Conservation (phyloP, 2,329 filamentous ascomycete genomes). For the Geoglossum cookeanum region DNA sequence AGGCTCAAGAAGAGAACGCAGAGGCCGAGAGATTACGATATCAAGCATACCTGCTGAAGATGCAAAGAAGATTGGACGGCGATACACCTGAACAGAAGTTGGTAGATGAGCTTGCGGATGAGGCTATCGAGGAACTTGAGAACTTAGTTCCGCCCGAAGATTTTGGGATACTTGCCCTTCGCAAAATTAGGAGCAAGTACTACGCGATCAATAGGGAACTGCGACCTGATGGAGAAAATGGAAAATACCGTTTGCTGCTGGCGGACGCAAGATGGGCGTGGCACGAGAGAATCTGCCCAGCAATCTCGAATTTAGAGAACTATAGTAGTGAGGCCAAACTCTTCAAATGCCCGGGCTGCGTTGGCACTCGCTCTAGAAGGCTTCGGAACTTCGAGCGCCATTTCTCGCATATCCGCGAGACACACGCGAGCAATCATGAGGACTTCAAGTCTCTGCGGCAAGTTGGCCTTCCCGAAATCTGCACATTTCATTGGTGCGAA, state of each 20-base stretch:
- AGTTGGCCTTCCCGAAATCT: slow-evolving; percentile 2
- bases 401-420: slow-evolving; percentile 15
- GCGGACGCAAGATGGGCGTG: slow-evolving; percentile 17
- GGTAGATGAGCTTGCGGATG: slow-evolving; percentile 11
- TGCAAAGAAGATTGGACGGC: neutral
- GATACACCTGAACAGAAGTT: slow-evolving; percentile 12
- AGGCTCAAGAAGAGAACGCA: slow-evolving; percentile 8
- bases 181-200: slow-evolving; percentile 13
- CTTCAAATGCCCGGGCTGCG: slow-evolving; percentile 17
- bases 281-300: slow-evolving; percentile 12
- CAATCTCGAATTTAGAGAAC: slow-evolving; percentile 1
- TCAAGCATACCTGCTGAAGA: neutral
- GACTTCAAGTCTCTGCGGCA: slow-evolving; percentile 13
- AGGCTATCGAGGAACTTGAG: slow-evolving; percentile 8
- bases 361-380: slow-evolving; percentile 11
- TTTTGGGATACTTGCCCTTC: slow-evolving; percentile 14
- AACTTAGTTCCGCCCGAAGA: slow-evolving; percentile 8
- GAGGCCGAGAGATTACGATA: slow-evolving; percentile 9
- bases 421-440: slow-evolving; percentile 11
- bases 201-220: neutral
- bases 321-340: slow-evolving; percentile 7
- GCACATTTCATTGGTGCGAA: slow-evolving; percentile 14
- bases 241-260: slow-evolving; percentile 15
- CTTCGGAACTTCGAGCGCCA: slow-evolving; percentile 11
- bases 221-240: slow-evolving; percentile 5